Conservation (phyloP, 441 rosid species). For the Mallotus repandus region DNA sequence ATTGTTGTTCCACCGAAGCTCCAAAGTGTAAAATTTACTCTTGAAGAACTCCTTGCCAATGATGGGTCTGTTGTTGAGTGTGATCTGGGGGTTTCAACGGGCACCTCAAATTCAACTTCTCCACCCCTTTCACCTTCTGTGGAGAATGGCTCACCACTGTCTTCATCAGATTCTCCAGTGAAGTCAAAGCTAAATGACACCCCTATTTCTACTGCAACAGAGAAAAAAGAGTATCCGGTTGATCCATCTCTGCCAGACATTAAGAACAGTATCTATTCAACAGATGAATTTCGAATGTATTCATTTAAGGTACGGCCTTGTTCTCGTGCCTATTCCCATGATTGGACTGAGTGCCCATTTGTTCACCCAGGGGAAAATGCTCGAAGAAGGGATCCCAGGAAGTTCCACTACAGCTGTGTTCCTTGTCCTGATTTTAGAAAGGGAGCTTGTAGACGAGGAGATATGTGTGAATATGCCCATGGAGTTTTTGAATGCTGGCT, state of each 20-base stretch:
- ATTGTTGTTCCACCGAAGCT: slow-evolving; percentile 35
- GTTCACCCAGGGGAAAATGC: slow-evolving; percentile 91
- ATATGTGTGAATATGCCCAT: slow-evolving; percentile 81
- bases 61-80: slow-evolving; percentile 40
- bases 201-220: slow-evolving; percentile 21
- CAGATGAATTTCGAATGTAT: slow-evolving; percentile 79
- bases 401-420: slow-evolving; percentile 71
- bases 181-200: slow-evolving; percentile 34
- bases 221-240: slow-evolving; percentile 64
- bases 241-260: slow-evolving; percentile 65
- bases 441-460: slow-evolving; percentile 66
- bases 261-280: slow-evolving; percentile 60
- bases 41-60: slow-evolving; percentile 46
- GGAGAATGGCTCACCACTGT: slow-evolving; percentile 37
- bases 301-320: slow-evolving; percentile 76
- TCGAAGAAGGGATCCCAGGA: slow-evolving; percentile 78
- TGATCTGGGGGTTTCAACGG: slow-evolving; percentile 34
- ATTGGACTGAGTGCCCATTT: slow-evolving; percentile 90
- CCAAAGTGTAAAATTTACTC: slow-evolving; percentile 20
- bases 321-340: slow-evolving; percentile 82
- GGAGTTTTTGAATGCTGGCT: slow-evolving; percentile 91
- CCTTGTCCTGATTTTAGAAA: slow-evolving; percentile 75
- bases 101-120: slow-evolving; percentile 22
- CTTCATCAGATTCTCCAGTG: slow-evolving; percentile 29
- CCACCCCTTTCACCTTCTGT: slow-evolving; percentile 39